Base-by-base conservation (phyloP, 148 eudicot species). In the Agrostemma githago region DNA sequence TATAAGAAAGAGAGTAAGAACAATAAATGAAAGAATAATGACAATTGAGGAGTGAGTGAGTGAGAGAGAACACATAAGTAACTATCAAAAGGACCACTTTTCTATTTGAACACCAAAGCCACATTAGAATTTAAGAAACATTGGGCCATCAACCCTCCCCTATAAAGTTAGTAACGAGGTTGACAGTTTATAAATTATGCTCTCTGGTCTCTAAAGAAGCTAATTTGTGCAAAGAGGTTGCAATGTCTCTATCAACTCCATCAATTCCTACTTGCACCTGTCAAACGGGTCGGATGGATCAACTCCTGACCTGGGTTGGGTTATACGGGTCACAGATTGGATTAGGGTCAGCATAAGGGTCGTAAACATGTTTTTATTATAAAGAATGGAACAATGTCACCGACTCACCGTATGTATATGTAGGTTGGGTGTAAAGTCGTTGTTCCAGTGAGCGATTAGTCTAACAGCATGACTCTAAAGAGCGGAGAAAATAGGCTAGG, bases 81-180 rank as follows among this genome's bases (percentile, higher is more conserved):
- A 71, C 60, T 68, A 71, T 60, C 63, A 72, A 1, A 37, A 76
- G 89, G 86, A 84, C 89, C 86, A 86, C 87, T 75, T 70, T 70
- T 58, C 78, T 62, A 66, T 11, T 43, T 44, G 76, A 78, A 75
- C 74, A 72, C 80, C 71, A 77, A 81, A 81, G 73, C 73, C 71
- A 79, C 83, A 79, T 82, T 81, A 81, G 89, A 86, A 88, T 88
- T 88, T 79, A 88, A 86, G 85, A 76, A 71, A 86, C 88, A 74
- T 74, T 53, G 84, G 76, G 85, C 91, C 91, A 81, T 84, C 74
- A 64, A 48, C 7, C 51, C 81, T 77, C 86, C 81, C 79, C 86
- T 68, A 62, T 80, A 78, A 81, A 78, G 79, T 81, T 72, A 76
- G 77, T 74, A 43, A 80, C 79, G 82, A 83, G 83, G 82, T 83